Evolutionary conservation across 1,284 basidiomycete species (phyloP), one percentile per base, ranked within the genome.

Genomic region (Hemileccinum hortonii): DNA sequence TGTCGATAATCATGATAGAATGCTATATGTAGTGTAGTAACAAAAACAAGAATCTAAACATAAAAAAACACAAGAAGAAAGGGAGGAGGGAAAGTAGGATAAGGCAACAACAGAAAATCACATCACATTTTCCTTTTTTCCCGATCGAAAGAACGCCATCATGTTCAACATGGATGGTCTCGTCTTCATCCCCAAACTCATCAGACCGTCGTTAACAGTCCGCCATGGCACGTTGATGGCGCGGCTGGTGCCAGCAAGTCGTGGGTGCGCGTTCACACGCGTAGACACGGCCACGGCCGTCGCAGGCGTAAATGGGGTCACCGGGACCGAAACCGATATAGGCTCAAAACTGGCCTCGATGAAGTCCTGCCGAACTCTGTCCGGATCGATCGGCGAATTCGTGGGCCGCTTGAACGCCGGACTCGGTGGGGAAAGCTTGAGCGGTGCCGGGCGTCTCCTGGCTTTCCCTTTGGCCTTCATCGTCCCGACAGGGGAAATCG

Each of bases 401-500:
- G 47, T 57, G 6, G 55, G 59, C n/a, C 24, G 47, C 33, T 66
- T 66, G 30, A 22, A 39, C 1, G 51, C 49, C 7, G 52, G 61
- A 40, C 57, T 55, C 18, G 67, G 65, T 3, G 66, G 67, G 48
- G 50, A 57, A 22, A 80, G 69, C 41, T 69, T 74, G 50, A 80
- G 70, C 0, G 78, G 78, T 4, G 78, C 70, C 2, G 78, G 79
- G 4, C 77, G 70, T 38, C 74, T 67, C 54, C 75, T 70, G 1
- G 67, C 65, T 38, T 69, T 69, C 18, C 70, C 65, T 48, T 60
- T 70, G 43, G 56, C 50, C n/a, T 54, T 55, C 40, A 35, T 22
- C 40, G 29, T 19, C 14, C 32, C 39, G 16, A 9, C 12, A 10
- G 52, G n/a, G 16, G 47, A 48, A 7, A 47, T 30, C 9, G 38